Conservation (phyloP, 441 rosid species). For the Viola pubescens region DNA sequence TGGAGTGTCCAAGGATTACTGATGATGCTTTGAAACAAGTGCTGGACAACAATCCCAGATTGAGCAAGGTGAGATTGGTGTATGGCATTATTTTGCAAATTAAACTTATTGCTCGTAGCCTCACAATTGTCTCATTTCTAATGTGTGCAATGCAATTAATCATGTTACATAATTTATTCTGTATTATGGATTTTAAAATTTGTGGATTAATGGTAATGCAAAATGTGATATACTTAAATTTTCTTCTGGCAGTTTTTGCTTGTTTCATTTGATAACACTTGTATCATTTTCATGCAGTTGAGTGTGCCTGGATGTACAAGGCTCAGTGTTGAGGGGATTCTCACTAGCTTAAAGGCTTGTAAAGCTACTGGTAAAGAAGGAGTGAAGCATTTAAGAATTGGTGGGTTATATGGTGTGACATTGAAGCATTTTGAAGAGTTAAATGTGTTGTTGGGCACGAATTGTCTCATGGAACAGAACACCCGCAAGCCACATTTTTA, state of each 20-base stretch:
- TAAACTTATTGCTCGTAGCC: background rate
- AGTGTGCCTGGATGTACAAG: constrained; percentile 86
- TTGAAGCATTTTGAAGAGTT: constrained; percentile 59
- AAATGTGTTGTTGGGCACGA: constrained; percentile 44
- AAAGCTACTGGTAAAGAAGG: constrained; percentile 41
- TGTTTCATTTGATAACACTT: constrained; percentile 10
- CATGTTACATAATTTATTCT: too few relatives aligned
- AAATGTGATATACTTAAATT: background rate
- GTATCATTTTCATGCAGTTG: constrained; percentile 42
- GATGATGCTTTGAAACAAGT: constrained; percentile 58
- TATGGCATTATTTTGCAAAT: constrained; percentile 8
- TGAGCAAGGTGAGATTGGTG: constrained; percentile 46
- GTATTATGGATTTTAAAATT: too few relatives aligned
- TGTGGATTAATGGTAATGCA: too few relatives aligned
- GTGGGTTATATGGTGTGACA: constrained; percentile 73
- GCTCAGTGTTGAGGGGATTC: constrained; percentile 60
- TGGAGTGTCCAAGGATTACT: constrained; percentile 66
- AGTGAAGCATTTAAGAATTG: constrained; percentile 66
- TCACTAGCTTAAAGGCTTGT: constrained; percentile 50
- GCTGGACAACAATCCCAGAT: constrained; percentile 54
- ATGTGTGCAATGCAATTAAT: too few relatives aligned
- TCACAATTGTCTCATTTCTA: too few relatives aligned
- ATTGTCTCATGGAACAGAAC: constrained; percentile 22
- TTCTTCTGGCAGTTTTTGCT: background rate
- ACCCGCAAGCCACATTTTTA: constrained; percentile 56